These are phyloP conservation scores for Hamamelis virginiana DNA, from an alignment of 164 flowering plant species.

Conservation along the genomic window DNA sequence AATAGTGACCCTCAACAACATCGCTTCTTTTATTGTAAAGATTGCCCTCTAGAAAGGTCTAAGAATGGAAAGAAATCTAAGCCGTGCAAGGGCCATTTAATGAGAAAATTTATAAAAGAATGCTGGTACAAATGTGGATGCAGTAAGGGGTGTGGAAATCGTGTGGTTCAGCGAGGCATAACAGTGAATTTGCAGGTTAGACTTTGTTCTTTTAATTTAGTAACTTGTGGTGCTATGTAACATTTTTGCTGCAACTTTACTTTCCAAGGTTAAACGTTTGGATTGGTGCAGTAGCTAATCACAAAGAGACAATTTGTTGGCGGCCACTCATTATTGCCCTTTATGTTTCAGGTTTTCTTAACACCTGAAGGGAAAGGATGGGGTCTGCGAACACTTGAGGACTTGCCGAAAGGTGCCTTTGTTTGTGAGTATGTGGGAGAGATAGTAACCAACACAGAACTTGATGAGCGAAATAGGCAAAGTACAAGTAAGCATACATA, in stretches of 20 bases:
- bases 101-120: conserved; percentile 78
- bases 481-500: conserved; percentile 33
- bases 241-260: not conserved
- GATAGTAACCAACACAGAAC: conserved; percentile 64
- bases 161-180: conserved; percentile 89
- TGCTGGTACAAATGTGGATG: conserved; percentile 97
- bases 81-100: conserved; percentile 81
- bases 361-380: conserved; percentile 84
- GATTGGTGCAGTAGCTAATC: too few species aligned
- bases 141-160: conserved; percentile 72
- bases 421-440: conserved; percentile 97
- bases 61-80: conserved; percentile 48
- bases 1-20: conserved; percentile 36
- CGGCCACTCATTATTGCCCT: not conserved
- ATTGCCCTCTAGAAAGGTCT: conserved; percentile 74
- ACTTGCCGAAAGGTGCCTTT: conserved; percentile 88
- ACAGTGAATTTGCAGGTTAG: conserved; percentile 74
- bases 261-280: too few species aligned
- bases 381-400: conserved; percentile 85
- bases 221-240: not conserved
- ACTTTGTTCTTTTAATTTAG: not conserved
- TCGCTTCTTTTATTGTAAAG: conserved; percentile 35
- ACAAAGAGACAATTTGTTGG: not conserved
- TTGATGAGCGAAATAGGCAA: conserved; percentile 40
- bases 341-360: conserved; percentile 60